phyloP scores from a whole-genome alignment of 164 flowering plant species.

The Vitis amurensis region DNA sequence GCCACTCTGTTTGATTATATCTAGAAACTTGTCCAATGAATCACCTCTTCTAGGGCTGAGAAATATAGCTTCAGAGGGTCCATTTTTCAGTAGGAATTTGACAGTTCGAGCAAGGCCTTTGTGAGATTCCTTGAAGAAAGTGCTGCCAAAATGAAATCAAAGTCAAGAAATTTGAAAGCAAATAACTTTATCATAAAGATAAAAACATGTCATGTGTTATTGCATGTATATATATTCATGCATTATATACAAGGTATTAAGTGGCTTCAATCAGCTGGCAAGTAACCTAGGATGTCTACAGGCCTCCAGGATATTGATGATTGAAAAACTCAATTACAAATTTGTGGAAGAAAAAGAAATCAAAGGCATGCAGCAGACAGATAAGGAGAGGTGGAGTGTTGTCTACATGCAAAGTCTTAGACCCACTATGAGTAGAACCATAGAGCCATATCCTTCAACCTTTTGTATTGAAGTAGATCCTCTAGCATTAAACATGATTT shows the following conservation, averaged over 20 bases:
- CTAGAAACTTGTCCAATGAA: slow-evolving; percentile 72
- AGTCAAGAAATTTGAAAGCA: slow-evolving; percentile 6
- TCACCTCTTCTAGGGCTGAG: slow-evolving; percentile 83
- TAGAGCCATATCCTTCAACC: neutral
- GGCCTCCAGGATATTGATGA: slow-evolving; percentile 1
- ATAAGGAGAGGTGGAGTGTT: neutral
- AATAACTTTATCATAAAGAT: slow-evolving; percentile 13
- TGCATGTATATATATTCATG: slow-evolving; percentile 10
- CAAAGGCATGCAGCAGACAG: neutral
- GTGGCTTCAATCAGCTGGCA: slow-evolving; percentile 4
- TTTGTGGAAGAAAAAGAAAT: no score
- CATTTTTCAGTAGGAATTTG: slow-evolving; percentile 52
- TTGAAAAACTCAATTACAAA: no score
- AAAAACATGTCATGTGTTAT: slow-evolving; percentile 7
- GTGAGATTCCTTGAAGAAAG: slow-evolving; percentile 88
- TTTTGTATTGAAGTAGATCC: neutral
- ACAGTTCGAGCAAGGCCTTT: slow-evolving; percentile 64
- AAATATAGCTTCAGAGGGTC: slow-evolving; percentile 70
- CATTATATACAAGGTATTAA: slow-evolving; percentile 6
- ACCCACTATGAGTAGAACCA: neutral
- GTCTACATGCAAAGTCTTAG: neutral
- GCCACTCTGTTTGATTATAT: slow-evolving; percentile 46
- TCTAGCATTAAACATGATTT: neutral
- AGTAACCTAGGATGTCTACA: slow-evolving; percentile 6
- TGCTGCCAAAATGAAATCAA: slow-evolving; percentile 50